Percentiles rank a stretch among this genome's conserved stretches.
Evolutionary conservation across 2,329 filamentous ascomycete genomes (phyloP).

Genomic region (Penicillium decumbens): DNA sequence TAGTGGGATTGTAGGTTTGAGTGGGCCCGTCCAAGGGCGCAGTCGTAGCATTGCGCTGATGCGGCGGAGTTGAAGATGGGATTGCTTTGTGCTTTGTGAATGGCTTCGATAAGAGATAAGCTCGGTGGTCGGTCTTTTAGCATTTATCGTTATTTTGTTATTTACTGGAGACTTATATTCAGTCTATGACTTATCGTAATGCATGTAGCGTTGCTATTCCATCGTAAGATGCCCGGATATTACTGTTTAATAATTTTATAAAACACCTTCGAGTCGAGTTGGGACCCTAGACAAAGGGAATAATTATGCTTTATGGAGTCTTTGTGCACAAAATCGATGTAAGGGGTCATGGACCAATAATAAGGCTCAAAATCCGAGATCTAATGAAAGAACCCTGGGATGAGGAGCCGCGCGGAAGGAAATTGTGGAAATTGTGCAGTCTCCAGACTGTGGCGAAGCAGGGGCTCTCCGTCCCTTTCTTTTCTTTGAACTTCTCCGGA

Average conservation of each 20-base stretch:
- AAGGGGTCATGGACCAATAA: background rate
- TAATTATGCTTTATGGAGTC: background rate
- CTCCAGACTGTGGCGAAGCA: background rate
- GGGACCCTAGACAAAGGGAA: background rate
- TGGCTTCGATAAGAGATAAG: conserved; percentile 19
- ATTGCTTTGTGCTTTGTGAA: background rate
- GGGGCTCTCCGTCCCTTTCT: background rate
- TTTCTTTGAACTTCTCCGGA: background rate
- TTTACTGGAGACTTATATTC: too few species aligned
- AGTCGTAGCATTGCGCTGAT: conserved; percentile 7
- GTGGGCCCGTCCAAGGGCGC: background rate
- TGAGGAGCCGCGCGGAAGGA: background rate
- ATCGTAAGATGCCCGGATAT: background rate
- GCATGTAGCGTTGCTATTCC: background rate
- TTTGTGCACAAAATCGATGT: background rate
- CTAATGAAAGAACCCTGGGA: background rate
- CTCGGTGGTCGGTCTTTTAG: background rate
- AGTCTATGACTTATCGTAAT: background rate
- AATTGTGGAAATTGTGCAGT: background rate
- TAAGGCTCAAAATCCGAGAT: too few species aligned
- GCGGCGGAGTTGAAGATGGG: background rate
- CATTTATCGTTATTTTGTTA: background rate
- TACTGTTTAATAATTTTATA: background rate
- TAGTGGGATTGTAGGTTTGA: background rate
- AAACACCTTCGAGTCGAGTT: background rate